phyloP scores from a whole-genome alignment of 2,329 filamentous ascomycete species.

The Iodosphaeria phyllophila region DNA sequence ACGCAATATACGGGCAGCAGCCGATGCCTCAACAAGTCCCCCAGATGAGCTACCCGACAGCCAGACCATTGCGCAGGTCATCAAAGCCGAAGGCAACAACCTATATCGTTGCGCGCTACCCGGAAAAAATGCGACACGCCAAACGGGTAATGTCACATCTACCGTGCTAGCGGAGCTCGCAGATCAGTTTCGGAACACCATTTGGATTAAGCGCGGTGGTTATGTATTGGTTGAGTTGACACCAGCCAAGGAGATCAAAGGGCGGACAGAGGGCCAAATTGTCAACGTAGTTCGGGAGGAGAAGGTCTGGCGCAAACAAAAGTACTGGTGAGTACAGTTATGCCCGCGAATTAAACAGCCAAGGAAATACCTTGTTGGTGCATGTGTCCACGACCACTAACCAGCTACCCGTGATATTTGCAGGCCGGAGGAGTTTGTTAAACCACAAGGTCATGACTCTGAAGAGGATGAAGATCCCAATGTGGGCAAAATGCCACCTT shows the following conservation, averaged over 20 bases:
- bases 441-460: constrained; percentile 39
- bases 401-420: constrained; percentile 7
- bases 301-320: constrained; percentile 74
- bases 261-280: constrained; percentile 75
- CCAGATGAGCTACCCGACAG: constrained; percentile 37
- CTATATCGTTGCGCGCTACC: constrained; percentile 66
- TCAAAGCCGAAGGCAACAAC: constrained; percentile 76
- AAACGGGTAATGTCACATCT: no score
- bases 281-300: constrained; percentile 85
- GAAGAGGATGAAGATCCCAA: constrained; percentile 62
- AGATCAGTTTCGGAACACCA: constrained; percentile 70
- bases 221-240: constrained; percentile 67
- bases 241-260: constrained; percentile 44
- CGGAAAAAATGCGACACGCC: constrained; percentile 37
- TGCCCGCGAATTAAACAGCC: not conserved
- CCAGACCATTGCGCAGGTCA: constrained; percentile 57
- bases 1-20: constrained; percentile 59
- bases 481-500: constrained; percentile 71
- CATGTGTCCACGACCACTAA: constrained; percentile 1
- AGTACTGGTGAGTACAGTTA: constrained; percentile 60
- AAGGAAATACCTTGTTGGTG: not conserved
- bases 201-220: constrained; percentile 81
- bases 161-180: constrained; percentile 64
- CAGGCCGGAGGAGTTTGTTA: constrained; percentile 68
- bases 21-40: constrained; percentile 47